Percentiles rank a stretch among this genome's conserved stretches.
phyloP scores from a whole-genome alignment of 805 yeast genomes.

The Wickerhamiella azymoides region DNA sequence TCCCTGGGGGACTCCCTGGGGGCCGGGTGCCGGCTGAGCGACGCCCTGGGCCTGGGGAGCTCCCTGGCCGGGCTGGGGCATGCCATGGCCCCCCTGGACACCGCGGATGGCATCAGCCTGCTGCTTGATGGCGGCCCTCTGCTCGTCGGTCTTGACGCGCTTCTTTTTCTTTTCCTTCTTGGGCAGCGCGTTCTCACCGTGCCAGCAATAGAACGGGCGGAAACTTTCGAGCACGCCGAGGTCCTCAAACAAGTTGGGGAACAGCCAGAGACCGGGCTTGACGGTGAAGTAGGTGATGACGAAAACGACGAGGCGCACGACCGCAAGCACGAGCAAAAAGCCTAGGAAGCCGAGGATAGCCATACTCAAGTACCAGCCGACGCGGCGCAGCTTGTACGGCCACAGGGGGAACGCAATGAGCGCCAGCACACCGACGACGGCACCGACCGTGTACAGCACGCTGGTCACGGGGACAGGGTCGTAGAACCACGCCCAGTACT shows the following conservation, averaged over 20 bases:
- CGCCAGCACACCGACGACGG: slow-evolving; percentile 48
- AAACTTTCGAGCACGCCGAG: slow-evolving; percentile 90
- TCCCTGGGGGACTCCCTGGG: not conserved
- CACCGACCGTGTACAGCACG: slow-evolving; percentile 46
- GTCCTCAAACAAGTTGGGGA: slow-evolving; percentile 91
- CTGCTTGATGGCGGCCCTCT: slow-evolving; percentile 5
- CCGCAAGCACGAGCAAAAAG: slow-evolving; percentile 61
- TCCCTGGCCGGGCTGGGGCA: not conserved
- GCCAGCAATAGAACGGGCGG: slow-evolving; percentile 79
- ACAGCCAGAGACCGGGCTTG: slow-evolving; percentile 81
- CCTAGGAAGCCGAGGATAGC: slow-evolving; percentile 60
- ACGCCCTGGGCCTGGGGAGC: not conserved
- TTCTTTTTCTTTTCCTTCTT: slow-evolving; percentile 14
- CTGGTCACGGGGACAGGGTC: slow-evolving; percentile 57
- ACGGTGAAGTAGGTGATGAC: slow-evolving; percentile 41
- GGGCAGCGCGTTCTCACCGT: slow-evolving; percentile 29
- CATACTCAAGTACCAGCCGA: slow-evolving; percentile 83
- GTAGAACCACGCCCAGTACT: slow-evolving; percentile 74
- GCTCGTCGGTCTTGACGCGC: slow-evolving; percentile 8
- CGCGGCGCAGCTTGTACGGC: slow-evolving; percentile 80
- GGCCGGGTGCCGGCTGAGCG: not conserved
- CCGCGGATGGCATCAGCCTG: slow-evolving; percentile 1
- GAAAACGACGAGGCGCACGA: slow-evolving; percentile 63
- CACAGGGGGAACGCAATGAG: slow-evolving; percentile 80
- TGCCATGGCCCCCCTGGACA: not conserved